Base-by-base conservation (phyloP, 2,329 filamentous ascomycete species). In the Colletotrichum graminicola region DNA sequence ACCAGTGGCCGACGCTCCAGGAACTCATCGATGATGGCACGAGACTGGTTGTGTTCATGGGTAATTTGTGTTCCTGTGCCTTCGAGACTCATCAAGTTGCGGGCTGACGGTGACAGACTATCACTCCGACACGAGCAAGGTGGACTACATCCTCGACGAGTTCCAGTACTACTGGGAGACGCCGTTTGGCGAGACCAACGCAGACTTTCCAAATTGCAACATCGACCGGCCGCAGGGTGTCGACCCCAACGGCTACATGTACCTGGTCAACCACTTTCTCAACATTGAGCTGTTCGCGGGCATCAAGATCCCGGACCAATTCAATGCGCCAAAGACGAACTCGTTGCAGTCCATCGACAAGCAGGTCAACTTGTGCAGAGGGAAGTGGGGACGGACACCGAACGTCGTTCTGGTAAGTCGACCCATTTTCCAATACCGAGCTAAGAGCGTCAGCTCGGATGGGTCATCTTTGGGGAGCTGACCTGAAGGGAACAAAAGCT, bases 111-210 rank as follows among this genome's bases (percentile, higher is more conserved):
- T 0, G 43, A 5, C 34, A 90, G 92, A 94, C 79, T 93, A 88
- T 75, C 77, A 86, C 62, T 78, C 84, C 68, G 83, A 89, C 72
- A 82, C 81, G 1, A 79, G 76, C 41, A 78, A 82, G 61, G 86
- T 89, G n/a, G 83, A 88, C 34, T 93, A 91, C 77, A 88, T 93
- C 65, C 83, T 92, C 66, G 84, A 88, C 77, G 86, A 92, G 77
- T 93, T 90, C 77, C 80, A 82, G 32, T 90, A 89, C 80, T 87
- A 92, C 74, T 94, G 92, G 83, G 93, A 95, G 79, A 95, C 92
- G 55, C 85, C 88, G 0, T 95, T 87, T 80, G 89, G 92, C 74
- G 89, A 90, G 73, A 88, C 86, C 1, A 82, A 87, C 61, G 80
- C 86, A 0, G 83, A 82, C 21, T 91, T 92, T 76, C 89, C 90